Conservation (phyloP, 192 early-diverging fungal genomes). For the Coemansia sp. region DNA sequence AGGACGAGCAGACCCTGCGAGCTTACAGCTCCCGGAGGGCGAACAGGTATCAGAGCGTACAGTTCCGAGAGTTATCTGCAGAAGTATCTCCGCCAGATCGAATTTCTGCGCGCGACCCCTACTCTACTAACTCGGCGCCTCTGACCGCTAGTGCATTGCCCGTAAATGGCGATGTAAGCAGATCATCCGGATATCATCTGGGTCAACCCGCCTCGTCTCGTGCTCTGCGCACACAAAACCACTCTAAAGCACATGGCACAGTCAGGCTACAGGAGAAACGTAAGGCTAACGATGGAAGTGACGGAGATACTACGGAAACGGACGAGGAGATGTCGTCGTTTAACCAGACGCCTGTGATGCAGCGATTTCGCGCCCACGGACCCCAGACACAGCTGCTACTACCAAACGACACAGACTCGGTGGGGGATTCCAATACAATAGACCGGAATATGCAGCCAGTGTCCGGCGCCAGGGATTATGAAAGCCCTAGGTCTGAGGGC, state of each 20-base stretch:
- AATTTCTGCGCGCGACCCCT: not conserved
- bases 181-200: not conserved
- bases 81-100: not conserved
- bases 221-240: not conserved
- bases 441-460: not conserved
- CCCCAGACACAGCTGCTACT: not conserved
- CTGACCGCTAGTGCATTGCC: not conserved
- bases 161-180: not conserved
- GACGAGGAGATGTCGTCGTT: slow-evolving; percentile 26
- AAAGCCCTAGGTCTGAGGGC: not conserved
- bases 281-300: slow-evolving; percentile 6
- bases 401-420: not conserved
- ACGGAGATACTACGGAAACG: slow-evolving; percentile 29
- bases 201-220: not conserved
- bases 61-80: slow-evolving; percentile 18
- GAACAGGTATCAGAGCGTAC: slow-evolving; percentile 27
- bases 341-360: slow-evolving; percentile 6
- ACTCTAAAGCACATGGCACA: not conserved
- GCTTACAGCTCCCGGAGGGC: slow-evolving; percentile 40
- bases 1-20: slow-evolving; percentile 45
- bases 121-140: not conserved
- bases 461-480: not conserved
- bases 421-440: not conserved
- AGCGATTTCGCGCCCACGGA: slow-evolving; percentile 1
- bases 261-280: not conserved